phyloP scores from a whole-genome alignment of 441 rosid genomes.

The Adansonia rubrostipa region DNA sequence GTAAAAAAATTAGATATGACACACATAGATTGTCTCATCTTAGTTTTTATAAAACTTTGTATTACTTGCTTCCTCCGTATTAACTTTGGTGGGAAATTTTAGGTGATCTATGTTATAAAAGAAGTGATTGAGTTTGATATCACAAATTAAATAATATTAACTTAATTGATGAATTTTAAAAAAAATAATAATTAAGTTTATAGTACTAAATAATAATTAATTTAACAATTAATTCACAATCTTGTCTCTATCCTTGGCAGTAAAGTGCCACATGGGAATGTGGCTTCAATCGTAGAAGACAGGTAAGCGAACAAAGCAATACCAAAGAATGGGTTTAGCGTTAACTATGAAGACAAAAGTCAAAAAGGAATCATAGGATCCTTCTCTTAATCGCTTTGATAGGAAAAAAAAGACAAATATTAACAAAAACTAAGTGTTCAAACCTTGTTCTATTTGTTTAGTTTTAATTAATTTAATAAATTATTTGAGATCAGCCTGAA shows the following conservation, averaged over 20 bases:
- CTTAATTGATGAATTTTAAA: too few species aligned
- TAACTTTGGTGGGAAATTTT: too few species aligned
- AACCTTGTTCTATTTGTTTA: background rate
- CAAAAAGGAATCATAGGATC: constrained; percentile 26
- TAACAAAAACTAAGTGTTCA: background rate
- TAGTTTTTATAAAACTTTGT: too few species aligned
- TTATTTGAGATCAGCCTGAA: constrained; percentile 21
- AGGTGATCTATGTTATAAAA: too few species aligned
- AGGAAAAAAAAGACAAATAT: background rate
- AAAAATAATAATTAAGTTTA: too few species aligned
- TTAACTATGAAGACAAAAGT: constrained; percentile 16
- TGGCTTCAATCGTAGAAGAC: constrained; percentile 28
- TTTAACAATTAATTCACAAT: background rate
- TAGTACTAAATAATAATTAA: background rate
- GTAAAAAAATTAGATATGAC: too few species aligned
- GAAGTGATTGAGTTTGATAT: too few species aligned
- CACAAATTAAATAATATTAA: too few species aligned
- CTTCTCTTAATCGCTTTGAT: constrained; percentile 9
- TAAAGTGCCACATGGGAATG: constrained; percentile 36
- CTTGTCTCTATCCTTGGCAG: background rate
- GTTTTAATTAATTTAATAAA: background rate
- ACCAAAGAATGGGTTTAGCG: background rate
- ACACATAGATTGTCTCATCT: too few species aligned
- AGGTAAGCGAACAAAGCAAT: constrained; percentile 28
- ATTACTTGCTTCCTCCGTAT: too few species aligned